Percentiles rank a stretch among this genome's conserved stretches.
Conservation (phyloP, 2,329 filamentous ascomycete genomes). For the Periglandula ipomoeae region DNA sequence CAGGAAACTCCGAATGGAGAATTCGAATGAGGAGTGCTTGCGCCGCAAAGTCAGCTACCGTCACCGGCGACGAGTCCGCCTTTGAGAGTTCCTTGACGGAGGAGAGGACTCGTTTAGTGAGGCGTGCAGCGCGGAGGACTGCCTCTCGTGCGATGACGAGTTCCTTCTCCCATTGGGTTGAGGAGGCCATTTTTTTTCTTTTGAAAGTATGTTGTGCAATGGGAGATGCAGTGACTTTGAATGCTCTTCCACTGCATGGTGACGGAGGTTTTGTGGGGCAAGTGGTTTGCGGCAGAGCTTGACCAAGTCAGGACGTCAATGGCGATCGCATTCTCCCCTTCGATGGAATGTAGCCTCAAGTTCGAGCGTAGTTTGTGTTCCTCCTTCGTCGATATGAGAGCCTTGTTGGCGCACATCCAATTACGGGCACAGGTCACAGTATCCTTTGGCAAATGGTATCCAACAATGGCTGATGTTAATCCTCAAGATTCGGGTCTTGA, state of each 20-base stretch:
- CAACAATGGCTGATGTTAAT: not conserved
- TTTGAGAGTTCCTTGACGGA: slow-evolving; percentile 44
- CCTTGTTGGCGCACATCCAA: not conserved
- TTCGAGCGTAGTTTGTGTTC: too few species aligned
- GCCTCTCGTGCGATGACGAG: slow-evolving; percentile 30
- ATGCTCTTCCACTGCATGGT: too few species aligned
- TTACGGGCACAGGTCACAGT: not conserved
- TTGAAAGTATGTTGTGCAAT: not conserved
- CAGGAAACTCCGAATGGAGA: slow-evolving; percentile 42
- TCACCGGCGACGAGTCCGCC: slow-evolving; percentile 50
- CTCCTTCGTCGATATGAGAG: too few species aligned
- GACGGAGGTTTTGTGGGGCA: too few species aligned
- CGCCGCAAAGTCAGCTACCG: slow-evolving; percentile 54
- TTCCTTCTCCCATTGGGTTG: slow-evolving; percentile 18
- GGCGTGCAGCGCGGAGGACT: slow-evolving; percentile 44
- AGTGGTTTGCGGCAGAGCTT: not conserved
- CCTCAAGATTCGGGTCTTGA: not conserved
- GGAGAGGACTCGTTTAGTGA: slow-evolving; percentile 40
- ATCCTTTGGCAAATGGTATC: too few species aligned
- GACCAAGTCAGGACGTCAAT: not conserved
- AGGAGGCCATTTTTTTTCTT: not conserved
- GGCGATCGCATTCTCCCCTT: too few species aligned
- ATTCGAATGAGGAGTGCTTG: slow-evolving; percentile 53
- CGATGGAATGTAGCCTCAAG: too few species aligned
- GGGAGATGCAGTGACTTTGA: too few species aligned